Conservation (phyloP, 1,284 basidiomycete genomes). For the Trichosporon coremiiforme region DNA sequence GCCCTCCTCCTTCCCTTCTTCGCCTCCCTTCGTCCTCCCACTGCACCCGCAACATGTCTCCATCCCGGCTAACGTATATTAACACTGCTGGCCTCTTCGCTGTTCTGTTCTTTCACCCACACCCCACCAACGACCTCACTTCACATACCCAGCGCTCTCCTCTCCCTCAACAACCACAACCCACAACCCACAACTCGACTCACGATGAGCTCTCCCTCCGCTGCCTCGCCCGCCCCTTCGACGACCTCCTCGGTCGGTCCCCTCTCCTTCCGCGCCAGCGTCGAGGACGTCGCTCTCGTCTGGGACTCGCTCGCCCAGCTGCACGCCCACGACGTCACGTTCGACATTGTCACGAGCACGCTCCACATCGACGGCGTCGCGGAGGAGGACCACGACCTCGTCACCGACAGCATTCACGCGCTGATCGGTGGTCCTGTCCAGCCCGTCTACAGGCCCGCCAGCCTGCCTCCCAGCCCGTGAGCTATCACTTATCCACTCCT, state of each 20-base stretch:
- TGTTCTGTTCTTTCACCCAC: background rate
- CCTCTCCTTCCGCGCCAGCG: constrained; percentile 6
- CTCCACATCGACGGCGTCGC: constrained; percentile 14
- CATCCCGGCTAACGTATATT: background rate
- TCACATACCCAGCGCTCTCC: background rate
- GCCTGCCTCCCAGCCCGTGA: background rate
- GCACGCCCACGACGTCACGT: constrained; percentile 6
- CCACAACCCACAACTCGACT: background rate
- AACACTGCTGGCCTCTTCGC: background rate
- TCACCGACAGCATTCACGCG: background rate
- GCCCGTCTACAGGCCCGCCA: background rate
- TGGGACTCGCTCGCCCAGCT: background rate
- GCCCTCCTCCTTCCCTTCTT: background rate
- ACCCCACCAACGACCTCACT: background rate
- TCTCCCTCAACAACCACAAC: no score
- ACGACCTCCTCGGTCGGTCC: background rate
- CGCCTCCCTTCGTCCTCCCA: background rate
- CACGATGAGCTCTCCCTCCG: background rate
- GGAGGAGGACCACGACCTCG: background rate
- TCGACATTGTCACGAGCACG: constrained; percentile 11
- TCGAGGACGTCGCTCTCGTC: constrained; percentile 16
- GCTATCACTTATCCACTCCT: background rate
- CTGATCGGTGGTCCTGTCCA: background rate
- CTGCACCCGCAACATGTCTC: background rate
- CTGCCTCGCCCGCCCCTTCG: background rate